Percentiles rank a stretch among this genome's conserved stretches.
Conservation (phyloP, 257 asterid species). For the Phtheirospermum japonicum region DNA sequence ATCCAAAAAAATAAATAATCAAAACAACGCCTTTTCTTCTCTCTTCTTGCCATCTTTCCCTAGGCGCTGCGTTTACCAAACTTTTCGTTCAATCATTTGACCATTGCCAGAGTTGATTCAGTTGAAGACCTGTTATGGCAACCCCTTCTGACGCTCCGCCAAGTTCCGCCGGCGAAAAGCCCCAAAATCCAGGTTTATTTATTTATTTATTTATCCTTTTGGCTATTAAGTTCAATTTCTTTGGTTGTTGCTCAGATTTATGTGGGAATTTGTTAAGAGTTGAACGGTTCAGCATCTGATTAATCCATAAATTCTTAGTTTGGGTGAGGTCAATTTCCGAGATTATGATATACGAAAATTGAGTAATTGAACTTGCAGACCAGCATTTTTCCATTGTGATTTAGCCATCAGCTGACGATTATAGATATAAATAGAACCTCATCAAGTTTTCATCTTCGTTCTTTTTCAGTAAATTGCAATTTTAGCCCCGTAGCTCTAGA, state of each 20-base stretch:
- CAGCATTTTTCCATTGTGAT: conserved; percentile 2
- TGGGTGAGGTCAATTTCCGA: conserved; percentile 15
- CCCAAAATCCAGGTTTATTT: conserved; percentile 51
- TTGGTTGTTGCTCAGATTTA: background rate
- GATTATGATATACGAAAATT: background rate
- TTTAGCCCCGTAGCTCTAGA: background rate
- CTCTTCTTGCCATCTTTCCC: background rate
- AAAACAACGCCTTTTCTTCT: too few relatives aligned
- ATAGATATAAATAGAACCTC: background rate
- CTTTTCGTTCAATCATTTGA: too few relatives aligned
- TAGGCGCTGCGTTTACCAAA: conserved; percentile 8
- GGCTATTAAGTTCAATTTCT: conserved; percentile 1
- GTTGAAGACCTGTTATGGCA: conserved; percentile 41
- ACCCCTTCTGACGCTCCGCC: conserved; percentile 56
- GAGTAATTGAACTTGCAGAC: background rate
- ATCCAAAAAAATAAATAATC: conserved; percentile 26
- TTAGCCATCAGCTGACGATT: too few relatives aligned
- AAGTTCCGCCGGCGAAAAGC: conserved; percentile 39
- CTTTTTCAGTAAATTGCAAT: conserved; percentile 4
- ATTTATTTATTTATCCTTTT: background rate
- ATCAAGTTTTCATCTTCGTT: background rate
- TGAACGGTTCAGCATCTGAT: background rate
- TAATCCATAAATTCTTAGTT: conserved; percentile 10
- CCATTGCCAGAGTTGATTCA: conserved; percentile 9
- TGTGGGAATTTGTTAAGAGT: background rate